Base-by-base conservation (phyloP, 2,329 filamentous ascomycete genomes). In the Pezicula carpinea region DNA sequence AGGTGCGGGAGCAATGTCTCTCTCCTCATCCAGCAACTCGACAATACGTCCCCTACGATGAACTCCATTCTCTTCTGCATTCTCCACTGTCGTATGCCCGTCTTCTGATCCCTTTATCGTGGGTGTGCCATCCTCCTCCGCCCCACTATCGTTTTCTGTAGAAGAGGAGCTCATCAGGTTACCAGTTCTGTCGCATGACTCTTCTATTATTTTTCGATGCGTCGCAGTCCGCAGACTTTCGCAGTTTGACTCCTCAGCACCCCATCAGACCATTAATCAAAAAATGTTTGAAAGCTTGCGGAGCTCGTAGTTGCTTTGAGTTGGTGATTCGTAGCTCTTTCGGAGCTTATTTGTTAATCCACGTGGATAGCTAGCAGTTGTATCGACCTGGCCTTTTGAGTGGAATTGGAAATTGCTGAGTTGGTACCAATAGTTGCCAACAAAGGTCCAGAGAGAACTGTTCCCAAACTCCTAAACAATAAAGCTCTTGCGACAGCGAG, bases 111-210 rank as follows among this genome's bases (percentile, higher is more conserved):
- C 67, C 51, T 66, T 71, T 48, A 60, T 66, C 57, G 47, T 66
- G 59, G 49, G 69, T 62, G 53, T 69, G 64, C 76, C 69, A 62
- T 77, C 72, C 64, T 81, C 74, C 65, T 71, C 71, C 70, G 71
- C 77, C 71, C 78, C 77, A 68, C 75, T 75, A 66, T 80, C 73
- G 68, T 70, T 78, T 72, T 77, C 77, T 72, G 74, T 74, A 68
- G 74, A 75, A 74, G 74, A 79, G 73, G 78, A 82, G 80, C 80
- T 86, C 83, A 87, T 87, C 73, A 73, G 77, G 74, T 67, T 40
- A 15, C 38, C 38, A 13, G 19, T 29, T 22, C 68, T 53, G 48
- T 60, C 47, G 62, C 66, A 60, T 59, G 51, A 55, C 53, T 42
- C 31, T 43, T 47, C 29, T n/a, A 18, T 44, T 45, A 39, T 46